Evolutionary conservation across 164 flowering plant species (phyloP), one percentile per base, ranked within the genome.

Genomic region (Aristolochia fimbriata): DNA sequence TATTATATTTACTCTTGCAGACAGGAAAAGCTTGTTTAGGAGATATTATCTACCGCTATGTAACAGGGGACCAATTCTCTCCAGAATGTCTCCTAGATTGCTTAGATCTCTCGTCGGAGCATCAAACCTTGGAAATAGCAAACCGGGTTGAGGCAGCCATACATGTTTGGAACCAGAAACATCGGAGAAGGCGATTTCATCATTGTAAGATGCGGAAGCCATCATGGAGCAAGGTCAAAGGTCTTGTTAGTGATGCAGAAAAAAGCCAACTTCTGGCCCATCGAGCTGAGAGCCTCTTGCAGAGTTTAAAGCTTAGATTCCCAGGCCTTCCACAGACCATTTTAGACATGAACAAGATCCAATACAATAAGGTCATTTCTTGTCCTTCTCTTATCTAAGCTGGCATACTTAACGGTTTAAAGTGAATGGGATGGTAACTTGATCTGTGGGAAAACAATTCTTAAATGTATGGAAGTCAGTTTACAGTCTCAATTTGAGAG

Each of bases 281-380:
- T 23, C 67, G 92, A 37, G 90, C 92, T n/a, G 95, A 87, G 61
- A 74, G 77, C 55, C 83, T 89, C 57, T 59, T 89, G 15, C 77
- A 68, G 47, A 77, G 72, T 68, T 62, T 89, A 16, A 81, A 72
- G 73, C 63, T 73, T n/a, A 80, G 87, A 19, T 83, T 75, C 71
- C 92, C 94, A 48, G 86, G 80, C 57, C 82, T 89, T 51, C 83
- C 95, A 9, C 94, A 87, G 54, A 83, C 90, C 16, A 65, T 80
- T 17, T 60, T 89, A 56, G 97, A 89, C 71, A 87, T 74, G 81
- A 73, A 64, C 78, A 89, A 87, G 78, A 89, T 89, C 56, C 92
- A 85, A 54, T 76, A 74, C 64, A 89, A 87, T 72, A 83, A 79
- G 90, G 97, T 86, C 67, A 37, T 13, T 23, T 9, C 27, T 22